Conservation (phyloP, 1,284 basidiomycete species). For the Ustilago cynodontis region DNA sequence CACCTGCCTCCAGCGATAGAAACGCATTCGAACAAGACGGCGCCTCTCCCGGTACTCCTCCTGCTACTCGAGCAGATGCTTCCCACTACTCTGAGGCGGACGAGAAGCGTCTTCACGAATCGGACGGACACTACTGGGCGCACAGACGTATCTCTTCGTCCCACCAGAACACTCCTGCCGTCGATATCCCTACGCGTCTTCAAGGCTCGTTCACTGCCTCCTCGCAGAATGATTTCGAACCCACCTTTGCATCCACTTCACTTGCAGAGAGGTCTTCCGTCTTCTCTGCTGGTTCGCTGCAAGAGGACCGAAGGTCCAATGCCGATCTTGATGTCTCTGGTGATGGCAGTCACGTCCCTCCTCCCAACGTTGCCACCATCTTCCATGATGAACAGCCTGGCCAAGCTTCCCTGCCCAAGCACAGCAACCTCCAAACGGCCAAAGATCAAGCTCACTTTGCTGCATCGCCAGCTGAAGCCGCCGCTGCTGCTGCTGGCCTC, state of each 20-base stretch:
- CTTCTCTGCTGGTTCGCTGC: slow-evolving; percentile 34
- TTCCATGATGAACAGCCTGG: slow-evolving; percentile 26
- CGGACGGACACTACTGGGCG: slow-evolving; percentile 55
- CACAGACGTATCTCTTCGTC: slow-evolving; percentile 51
- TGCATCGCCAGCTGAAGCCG: slow-evolving; percentile 58
- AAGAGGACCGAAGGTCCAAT: slow-evolving; percentile 44
- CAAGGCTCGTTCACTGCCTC: slow-evolving; percentile 42
- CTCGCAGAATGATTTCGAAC: slow-evolving; percentile 44
- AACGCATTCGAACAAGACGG: slow-evolving; percentile 36
- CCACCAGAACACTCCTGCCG: slow-evolving; percentile 28
- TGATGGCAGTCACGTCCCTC: slow-evolving; percentile 47
- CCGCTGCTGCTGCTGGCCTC: slow-evolving; percentile 55
- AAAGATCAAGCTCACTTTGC: slow-evolving; percentile 44
- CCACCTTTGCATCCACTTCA: slow-evolving; percentile 41
- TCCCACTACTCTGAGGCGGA: slow-evolving; percentile 59
- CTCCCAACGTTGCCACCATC: slow-evolving; percentile 50
- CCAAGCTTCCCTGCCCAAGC: slow-evolving; percentile 24
- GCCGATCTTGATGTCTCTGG: slow-evolving; percentile 49
- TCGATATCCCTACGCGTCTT: slow-evolving; percentile 39
- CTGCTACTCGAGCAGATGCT: slow-evolving; percentile 42
- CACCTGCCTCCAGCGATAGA: slow-evolving; percentile 44
- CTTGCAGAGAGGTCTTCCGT: slow-evolving; percentile 43
- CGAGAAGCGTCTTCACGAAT: slow-evolving; percentile 60
- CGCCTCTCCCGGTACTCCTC: slow-evolving; percentile 39
- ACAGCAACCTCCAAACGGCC: slow-evolving; percentile 20